A percentile compares a stretch with the other conserved stretches of the same genome.
Evolutionary conservation across 805 yeast species (phyloP).

Genomic region (Barnettozyma populi): DNA sequence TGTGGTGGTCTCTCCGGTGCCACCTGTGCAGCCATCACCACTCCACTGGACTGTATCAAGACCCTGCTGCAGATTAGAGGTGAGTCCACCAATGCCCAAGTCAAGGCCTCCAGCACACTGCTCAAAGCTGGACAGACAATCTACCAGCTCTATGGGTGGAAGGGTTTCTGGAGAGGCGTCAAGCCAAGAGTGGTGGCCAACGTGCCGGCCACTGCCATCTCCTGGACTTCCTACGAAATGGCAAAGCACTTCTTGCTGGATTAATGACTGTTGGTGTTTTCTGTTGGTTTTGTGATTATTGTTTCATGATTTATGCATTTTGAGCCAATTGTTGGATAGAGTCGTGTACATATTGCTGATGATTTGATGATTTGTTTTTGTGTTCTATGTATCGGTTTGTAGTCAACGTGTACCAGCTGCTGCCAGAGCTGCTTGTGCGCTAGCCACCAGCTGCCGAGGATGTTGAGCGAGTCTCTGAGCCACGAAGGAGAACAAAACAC

Average conservation of each 20-base stretch:
- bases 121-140: slow-evolving; percentile 65
- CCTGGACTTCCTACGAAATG: slow-evolving; percentile 98
- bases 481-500: slow-evolving; percentile 74
- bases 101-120: slow-evolving; percentile 61
- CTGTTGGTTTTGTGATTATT: too few relatives aligned
- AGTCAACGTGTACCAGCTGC: slow-evolving; percentile 16
- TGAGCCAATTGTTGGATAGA: neutral
- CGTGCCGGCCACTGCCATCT: slow-evolving; percentile 93
- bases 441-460: slow-evolving; percentile 22
- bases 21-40: slow-evolving; percentile 88
- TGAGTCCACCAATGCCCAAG: slow-evolving; percentile 35
- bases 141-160: slow-evolving; percentile 50
- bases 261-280: neutral
- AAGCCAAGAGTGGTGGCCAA: slow-evolving; percentile 88
- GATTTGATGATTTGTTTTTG: neutral
- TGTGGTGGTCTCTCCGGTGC: slow-evolving; percentile 95
- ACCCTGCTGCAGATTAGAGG: slow-evolving; percentile 86
- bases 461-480: slow-evolving; percentile 47
- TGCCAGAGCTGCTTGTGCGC: slow-evolving; percentile 20
- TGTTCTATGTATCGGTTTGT: neutral
- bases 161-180: slow-evolving; percentile 78
- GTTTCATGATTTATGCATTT: neutral
- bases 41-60: slow-evolving; percentile 91
- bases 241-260: slow-evolving; percentile 52
- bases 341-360: neutral